These are phyloP conservation scores for Fragaria nilgerrensis DNA, from an alignment of 306 rosid genomes.

Conservation along the genomic window DNA sequence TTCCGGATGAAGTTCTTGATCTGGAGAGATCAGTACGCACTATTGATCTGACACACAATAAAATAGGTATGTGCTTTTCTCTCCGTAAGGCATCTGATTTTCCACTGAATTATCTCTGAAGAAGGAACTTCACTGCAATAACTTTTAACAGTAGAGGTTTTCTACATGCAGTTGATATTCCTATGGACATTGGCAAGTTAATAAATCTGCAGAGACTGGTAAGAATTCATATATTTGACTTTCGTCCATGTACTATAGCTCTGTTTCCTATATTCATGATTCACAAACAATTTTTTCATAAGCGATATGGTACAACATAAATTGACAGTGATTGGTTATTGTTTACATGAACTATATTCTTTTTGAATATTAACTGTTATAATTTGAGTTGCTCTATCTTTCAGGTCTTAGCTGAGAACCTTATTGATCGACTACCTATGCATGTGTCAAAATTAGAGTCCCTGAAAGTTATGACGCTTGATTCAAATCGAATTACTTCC, in stretches of 20 bases:
- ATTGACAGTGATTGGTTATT: not conserved
- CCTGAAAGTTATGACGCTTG: slow-evolving; percentile 76
- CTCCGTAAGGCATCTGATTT: not conserved
- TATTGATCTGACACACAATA: slow-evolving; percentile 79
- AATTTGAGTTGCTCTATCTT: slow-evolving; percentile 25
- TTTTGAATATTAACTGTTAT: not conserved
- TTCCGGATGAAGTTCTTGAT: slow-evolving; percentile 79
- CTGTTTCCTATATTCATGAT: not conserved
- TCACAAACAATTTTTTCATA: not conserved
- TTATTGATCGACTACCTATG: slow-evolving; percentile 76
- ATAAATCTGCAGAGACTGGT: slow-evolving; percentile 82
- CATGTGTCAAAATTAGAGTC: slow-evolving; percentile 91
- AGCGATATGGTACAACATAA: not conserved
- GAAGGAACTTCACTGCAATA: not conserved
- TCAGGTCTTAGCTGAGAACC: slow-evolving; percentile 79
- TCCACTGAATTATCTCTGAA: not conserved
- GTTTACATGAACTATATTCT: not conserved
- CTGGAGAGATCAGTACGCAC: slow-evolving; percentile 80
- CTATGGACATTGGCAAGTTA: slow-evolving; percentile 69
- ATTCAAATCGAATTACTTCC: slow-evolving; percentile 71
- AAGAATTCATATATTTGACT: slow-evolving; percentile 28
- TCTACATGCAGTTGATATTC: slow-evolving; percentile 72
- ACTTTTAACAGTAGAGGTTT: not conserved
- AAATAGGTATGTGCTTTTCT: slow-evolving; percentile 51
- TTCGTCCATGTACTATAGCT: slow-evolving; percentile 14